Percentiles rank a stretch among this genome's conserved stretches.
phyloP scores from a whole-genome alignment of 257 asterid genomes.

The Primulina tabacum region DNA sequence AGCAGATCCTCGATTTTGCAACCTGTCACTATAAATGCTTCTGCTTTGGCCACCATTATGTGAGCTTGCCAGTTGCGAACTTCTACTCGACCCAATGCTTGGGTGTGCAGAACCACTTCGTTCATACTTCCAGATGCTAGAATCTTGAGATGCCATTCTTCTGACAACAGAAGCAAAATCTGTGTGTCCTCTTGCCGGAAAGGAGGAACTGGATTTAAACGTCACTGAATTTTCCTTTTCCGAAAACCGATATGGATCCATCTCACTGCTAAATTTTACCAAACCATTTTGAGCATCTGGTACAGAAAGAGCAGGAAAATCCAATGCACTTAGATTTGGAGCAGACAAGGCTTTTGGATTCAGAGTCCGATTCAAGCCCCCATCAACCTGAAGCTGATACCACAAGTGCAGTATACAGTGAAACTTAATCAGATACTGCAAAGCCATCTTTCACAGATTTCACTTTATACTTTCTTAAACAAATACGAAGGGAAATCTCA shows the following conservation, averaged over 20 bases:
- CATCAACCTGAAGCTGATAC: slow-evolving; percentile 70
- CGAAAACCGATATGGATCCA: slow-evolving; percentile 41
- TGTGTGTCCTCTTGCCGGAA: slow-evolving; percentile 58
- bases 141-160: slow-evolving; percentile 73
- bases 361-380: slow-evolving; percentile 54
- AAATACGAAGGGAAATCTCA: background rate
- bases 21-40: slow-evolving; percentile 46
- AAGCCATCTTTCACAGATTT: slow-evolving; percentile 1
- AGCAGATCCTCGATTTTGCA: slow-evolving; percentile 60
- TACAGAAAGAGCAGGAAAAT: slow-evolving; percentile 86
- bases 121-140: slow-evolving; percentile 72
- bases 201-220: slow-evolving; percentile 53
- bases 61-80: slow-evolving; percentile 62
- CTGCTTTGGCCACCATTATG: slow-evolving; percentile 54
- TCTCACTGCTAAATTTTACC: slow-evolving; percentile 42
- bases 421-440: background rate
- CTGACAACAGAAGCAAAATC: slow-evolving; percentile 80
- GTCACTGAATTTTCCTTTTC: slow-evolving; percentile 43
- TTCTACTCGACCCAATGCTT: slow-evolving; percentile 79
- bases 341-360: slow-evolving; percentile 58
- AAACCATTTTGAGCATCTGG: slow-evolving; percentile 51
- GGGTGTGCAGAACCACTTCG: slow-evolving; percentile 52
- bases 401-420: slow-evolving; percentile 18
- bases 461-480: background rate
- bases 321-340: slow-evolving; percentile 70